These are phyloP conservation scores for Spatholobus suberectus DNA, from an alignment of 306 rosid species.

Conservation along the genomic window DNA sequence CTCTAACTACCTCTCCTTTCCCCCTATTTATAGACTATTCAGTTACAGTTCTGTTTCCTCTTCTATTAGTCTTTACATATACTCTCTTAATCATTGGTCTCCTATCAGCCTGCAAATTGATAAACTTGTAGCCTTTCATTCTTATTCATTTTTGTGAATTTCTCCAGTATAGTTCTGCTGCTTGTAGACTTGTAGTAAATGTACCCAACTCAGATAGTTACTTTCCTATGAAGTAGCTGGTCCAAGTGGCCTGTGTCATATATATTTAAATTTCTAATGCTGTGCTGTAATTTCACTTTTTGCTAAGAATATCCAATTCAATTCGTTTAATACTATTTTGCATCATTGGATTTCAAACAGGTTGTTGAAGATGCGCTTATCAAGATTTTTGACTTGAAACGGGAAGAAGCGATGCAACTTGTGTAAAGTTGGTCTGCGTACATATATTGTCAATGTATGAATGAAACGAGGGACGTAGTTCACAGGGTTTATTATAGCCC, in stretches of 20 bases:
- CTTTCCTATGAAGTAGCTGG: neutral
- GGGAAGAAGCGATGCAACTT: constrained; percentile 76
- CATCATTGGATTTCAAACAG: constrained; percentile 47
- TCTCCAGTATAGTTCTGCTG: neutral
- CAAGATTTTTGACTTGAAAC: constrained; percentile 82
- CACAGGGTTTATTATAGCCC: constrained; percentile 28
- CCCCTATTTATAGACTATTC: no score
- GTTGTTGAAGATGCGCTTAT: constrained; percentile 86
- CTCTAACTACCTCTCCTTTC: no score
- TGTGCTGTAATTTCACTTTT: neutral
- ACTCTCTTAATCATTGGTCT: no score
- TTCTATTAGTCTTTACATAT: no score
- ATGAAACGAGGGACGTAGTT: constrained; percentile 22
- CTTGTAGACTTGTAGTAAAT: neutral
- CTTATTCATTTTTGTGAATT: constrained; percentile 17
- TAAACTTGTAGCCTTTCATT: constrained; percentile 22
- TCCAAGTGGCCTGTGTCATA: neutral
- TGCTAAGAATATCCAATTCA: neutral
- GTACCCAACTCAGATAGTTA: neutral
- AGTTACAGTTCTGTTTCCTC: no score
- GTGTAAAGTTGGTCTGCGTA: constrained; percentile 45
- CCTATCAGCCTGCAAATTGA: no score
- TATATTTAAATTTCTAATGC: neutral
- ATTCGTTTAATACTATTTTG: neutral
- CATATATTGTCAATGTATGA: constrained; percentile 39